Base-by-base conservation (phyloP, 83 land plant species). In the Larix sibirica region DNA sequence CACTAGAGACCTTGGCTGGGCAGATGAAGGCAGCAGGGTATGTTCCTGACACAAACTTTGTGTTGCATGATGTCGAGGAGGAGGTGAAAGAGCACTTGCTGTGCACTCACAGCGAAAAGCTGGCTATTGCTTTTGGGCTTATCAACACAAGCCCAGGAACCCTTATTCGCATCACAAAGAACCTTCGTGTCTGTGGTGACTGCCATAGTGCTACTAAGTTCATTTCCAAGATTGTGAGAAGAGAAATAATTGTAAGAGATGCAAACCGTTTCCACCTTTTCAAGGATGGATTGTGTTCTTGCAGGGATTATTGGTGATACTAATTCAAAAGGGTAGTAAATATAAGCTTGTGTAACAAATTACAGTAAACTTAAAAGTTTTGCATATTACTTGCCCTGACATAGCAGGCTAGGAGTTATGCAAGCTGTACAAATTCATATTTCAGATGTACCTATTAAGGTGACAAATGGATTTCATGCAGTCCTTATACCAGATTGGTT, bases 191-290 rank as follows among this genome's bases (percentile, higher is more conserved):
- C 44, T 83, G 85, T 66, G 83, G 76, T 24, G 86, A 83, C 59
- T 75, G 85, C 80, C 88, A 86, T 28, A 70, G 63, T 42, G 91
- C 91, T 14, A 80, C 88, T 75, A 82, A 85, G 81, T 40, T 85
- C n/a, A 85, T 85, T 50, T 85, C 87, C 12, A 77, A 66, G 75
- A 50, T 85, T 56, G 87, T 65, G 36, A 81, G 56, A 58, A 62
- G 81, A 42, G 87, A 85, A 62, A 82, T 85, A 40, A 78, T 85
- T 36, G 85, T 85, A 63, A 82, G 87, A 66, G 87, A 85, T 67
- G 79, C 83, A 79, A 85, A 83, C 75, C 73, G 87, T 5, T 85
- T 85, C 67, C 87, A 85, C 33, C 87, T 83, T 64, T 86, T 86
- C 81, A 85, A 64, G 21, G 71, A 82, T 58, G 87, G 87, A 6